phyloP scores from a whole-genome alignment of 2,329 filamentous ascomycete species.

The Aspergillus terreus region DNA sequence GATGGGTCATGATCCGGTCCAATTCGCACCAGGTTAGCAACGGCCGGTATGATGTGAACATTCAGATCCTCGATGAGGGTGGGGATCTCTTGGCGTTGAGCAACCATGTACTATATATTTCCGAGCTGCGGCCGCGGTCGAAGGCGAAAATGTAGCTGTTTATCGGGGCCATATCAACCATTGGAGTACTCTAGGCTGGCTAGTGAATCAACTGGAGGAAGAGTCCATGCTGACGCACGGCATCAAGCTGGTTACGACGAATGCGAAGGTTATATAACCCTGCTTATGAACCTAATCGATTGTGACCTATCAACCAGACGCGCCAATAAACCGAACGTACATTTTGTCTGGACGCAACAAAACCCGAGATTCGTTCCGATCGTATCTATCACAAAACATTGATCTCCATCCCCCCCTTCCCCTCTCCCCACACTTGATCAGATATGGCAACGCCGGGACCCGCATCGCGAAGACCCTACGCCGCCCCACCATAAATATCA shows the following conservation, averaged over 20 bases:
- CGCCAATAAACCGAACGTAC: not conserved
- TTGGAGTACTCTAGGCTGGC: too few relatives aligned
- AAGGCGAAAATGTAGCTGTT: slow-evolving; percentile 4
- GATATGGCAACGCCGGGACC: too few relatives aligned
- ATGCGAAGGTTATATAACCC: not conserved
- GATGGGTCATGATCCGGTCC: slow-evolving; percentile 19
- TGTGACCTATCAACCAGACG: not conserved
- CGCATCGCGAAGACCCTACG: not conserved
- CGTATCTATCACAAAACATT: not conserved
- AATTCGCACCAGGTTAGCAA: slow-evolving; percentile 14
- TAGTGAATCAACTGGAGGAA: not conserved
- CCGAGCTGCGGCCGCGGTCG: slow-evolving; percentile 5
- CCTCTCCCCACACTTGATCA: not conserved
- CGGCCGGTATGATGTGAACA: slow-evolving; percentile 18
- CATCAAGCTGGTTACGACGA: not conserved
- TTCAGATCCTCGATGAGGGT: slow-evolving; percentile 15
- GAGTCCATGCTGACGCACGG: not conserved
- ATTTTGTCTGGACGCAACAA: not conserved
- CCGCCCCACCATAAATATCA: slow-evolving; percentile 10
- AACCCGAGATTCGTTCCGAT: not conserved
- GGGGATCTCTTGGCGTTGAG: slow-evolving; percentile 18
- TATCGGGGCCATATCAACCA: too few relatives aligned
- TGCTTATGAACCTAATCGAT: not conserved
- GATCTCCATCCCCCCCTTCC: not conserved
- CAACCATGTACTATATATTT: slow-evolving; percentile 18